Percentiles rank a stretch among this genome's conserved stretches.
These are phyloP conservation scores for Pseudovirgaria hyperparasitica DNA, from an alignment of 2,329 filamentous ascomycete genomes.

Conservation along the genomic window DNA sequence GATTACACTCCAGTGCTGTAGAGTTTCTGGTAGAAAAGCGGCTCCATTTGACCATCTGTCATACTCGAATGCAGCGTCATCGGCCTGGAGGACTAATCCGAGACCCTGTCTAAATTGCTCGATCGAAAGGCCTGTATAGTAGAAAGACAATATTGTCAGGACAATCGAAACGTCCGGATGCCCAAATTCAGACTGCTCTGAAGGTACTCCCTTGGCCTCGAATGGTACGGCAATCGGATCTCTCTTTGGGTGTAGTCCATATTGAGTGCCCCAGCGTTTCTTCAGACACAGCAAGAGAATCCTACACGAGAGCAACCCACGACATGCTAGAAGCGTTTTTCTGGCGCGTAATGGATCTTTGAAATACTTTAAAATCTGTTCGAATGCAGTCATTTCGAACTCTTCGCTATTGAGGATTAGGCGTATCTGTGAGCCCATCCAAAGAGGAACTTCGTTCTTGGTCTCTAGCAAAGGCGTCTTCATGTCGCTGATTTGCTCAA, in stretches of 20 bases:
- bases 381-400: too few relatives aligned
- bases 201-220: conserved; percentile 49
- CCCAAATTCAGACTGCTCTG: conserved; percentile 51
- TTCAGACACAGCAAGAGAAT: conserved; percentile 44
- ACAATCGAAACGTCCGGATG: conserved; percentile 45
- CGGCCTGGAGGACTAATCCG: conserved; percentile 34
- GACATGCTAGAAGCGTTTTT: conserved; percentile 37
- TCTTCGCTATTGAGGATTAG: too few relatives aligned
- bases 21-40: conserved; percentile 25
- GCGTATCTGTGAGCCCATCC: background rate
- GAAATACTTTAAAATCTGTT: conserved; percentile 7
- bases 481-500: conserved; percentile 10
- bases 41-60: conserved; percentile 34
- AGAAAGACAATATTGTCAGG: conserved; percentile 35
- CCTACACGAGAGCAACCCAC: conserved; percentile 44
- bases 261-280: conserved; percentile 51
- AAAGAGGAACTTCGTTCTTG: too few relatives aligned
- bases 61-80: conserved; percentile 42
- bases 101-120: conserved; percentile 36
- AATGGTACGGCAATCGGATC: conserved; percentile 50
- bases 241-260: conserved; percentile 25
- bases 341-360: conserved; percentile 7
- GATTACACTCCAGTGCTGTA: conserved; percentile 34
- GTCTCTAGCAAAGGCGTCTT: conserved; percentile 5
- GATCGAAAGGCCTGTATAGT: conserved; percentile 40